Evolutionary conservation across 2,329 filamentous ascomycete genomes (phyloP).

Genomic region (Magnaporthiopsis rhizophila): DNA sequence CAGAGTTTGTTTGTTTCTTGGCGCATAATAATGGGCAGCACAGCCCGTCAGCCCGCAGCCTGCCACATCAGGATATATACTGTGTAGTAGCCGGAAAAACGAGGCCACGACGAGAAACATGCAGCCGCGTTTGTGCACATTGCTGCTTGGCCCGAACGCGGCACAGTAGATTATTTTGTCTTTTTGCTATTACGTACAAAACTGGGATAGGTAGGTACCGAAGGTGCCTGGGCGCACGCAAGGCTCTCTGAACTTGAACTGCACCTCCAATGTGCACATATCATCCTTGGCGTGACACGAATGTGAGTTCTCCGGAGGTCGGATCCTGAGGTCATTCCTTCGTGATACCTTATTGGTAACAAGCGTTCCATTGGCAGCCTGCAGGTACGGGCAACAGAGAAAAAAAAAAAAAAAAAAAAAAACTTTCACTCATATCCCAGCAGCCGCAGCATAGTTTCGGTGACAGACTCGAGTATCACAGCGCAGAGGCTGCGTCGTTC

Average conservation of each 20-base stretch:
- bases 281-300: not conserved
- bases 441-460: not conserved
- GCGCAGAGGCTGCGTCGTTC: not conserved
- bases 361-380: not conserved
- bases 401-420: too few species aligned
- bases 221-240: not conserved
- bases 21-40: not conserved
- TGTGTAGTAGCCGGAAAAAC: not conserved
- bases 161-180: not conserved
- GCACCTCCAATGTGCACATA: not conserved
- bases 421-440: not conserved
- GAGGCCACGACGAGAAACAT: not conserved
- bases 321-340: not conserved
- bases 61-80: not conserved
- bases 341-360: not conserved
- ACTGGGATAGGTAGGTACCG: too few species aligned
- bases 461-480: not conserved
- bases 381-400: not conserved
- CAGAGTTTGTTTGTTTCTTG: not conserved
- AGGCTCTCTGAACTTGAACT: not conserved
- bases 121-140: not conserved
- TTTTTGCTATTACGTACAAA: not conserved
- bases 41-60: not conserved
- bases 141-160: not conserved
- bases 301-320: not conserved